Evolutionary conservation across 2,329 filamentous ascomycete genomes (phyloP).

Genomic region (Didymella lethalis): DNA sequence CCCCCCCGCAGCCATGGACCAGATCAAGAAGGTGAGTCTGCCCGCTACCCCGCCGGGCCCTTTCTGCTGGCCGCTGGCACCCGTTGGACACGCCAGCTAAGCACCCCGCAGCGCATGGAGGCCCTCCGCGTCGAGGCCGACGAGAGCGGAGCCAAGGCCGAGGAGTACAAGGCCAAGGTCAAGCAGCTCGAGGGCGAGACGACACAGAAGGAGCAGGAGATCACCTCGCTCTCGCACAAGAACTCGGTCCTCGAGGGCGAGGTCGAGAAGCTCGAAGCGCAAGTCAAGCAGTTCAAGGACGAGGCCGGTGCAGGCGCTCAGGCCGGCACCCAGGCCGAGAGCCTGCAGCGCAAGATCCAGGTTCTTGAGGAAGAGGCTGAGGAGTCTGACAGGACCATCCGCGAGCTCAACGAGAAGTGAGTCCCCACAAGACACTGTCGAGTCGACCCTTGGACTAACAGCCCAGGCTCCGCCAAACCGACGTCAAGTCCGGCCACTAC

Average conservation of each 20-base stretch:
- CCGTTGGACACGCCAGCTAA: conserved; percentile 30
- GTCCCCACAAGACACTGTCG: background rate
- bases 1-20: conserved; percentile 69
- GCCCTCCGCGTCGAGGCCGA: conserved; percentile 93
- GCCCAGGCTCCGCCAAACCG: conserved; percentile 91
- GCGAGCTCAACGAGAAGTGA: conserved; percentile 98
- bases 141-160: conserved; percentile 78
- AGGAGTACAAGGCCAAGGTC: conserved; percentile 86
- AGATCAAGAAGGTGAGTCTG: conserved; percentile 83
- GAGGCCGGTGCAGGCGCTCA: conserved; percentile 81
- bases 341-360: conserved; percentile 89
- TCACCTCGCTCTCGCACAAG: conserved; percentile 94
- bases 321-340: conserved; percentile 89
- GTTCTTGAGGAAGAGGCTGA: conserved; percentile 98
- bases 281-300: conserved; percentile 87
- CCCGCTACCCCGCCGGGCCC: conserved; percentile 48
- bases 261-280: conserved; percentile 88
- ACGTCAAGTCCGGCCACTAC: conserved; percentile 98
- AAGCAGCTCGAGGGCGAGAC: conserved; percentile 95
- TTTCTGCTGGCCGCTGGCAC: conserved; percentile 22
- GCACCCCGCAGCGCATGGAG: conserved; percentile 80
- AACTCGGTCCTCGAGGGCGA: conserved; percentile 89
- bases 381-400: conserved; percentile 92
- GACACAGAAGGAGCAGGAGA: conserved; percentile 95
- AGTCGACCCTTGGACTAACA: conserved; percentile 4